A percentile compares a stretch with the other conserved stretches of the same genome.
These are phyloP conservation scores for Bisporella sp. DNA, from an alignment of 2,329 filamentous ascomycete genomes.

Conservation along the genomic window DNA sequence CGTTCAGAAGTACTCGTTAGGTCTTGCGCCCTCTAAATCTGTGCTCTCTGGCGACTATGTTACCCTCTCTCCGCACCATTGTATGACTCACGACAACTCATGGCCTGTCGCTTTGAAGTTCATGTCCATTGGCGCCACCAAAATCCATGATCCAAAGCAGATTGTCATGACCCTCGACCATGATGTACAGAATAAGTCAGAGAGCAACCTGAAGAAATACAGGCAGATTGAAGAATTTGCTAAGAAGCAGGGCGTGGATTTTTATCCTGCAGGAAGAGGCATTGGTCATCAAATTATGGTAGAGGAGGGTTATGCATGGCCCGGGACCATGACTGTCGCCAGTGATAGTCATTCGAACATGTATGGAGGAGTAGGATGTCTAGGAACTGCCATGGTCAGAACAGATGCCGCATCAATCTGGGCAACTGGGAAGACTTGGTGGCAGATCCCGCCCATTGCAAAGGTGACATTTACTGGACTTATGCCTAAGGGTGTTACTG, in stretches of 20 bases:
- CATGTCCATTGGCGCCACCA: conserved; percentile 72
- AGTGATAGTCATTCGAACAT: conserved; percentile 73
- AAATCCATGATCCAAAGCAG: conserved; percentile 64
- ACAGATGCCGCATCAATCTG: conserved; percentile 84
- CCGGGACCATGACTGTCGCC: conserved; percentile 74
- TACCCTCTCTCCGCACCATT: conserved; percentile 60
- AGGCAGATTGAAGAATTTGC: conserved; percentile 76
- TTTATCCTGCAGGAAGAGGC: conserved; percentile 69
- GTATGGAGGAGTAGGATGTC: conserved; percentile 72
- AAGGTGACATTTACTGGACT: conserved; percentile 71
- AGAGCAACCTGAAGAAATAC: conserved; percentile 79
- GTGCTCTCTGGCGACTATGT: conserved; percentile 82
- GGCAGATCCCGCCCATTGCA: conserved; percentile 78
- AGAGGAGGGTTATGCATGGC: conserved; percentile 80
- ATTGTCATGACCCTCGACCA: conserved; percentile 82
- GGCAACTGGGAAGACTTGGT: conserved; percentile 81
- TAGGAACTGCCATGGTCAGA: conserved; percentile 77
- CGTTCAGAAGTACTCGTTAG: conserved; percentile 74
- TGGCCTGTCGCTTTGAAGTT: conserved; percentile 72
- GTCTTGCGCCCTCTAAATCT: conserved; percentile 64
- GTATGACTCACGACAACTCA: conserved; percentile 85
- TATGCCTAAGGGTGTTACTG: conserved; percentile 73
- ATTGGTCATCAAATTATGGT: conserved; percentile 94
- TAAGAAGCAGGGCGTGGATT: conserved; percentile 65
- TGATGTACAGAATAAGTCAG: conserved; percentile 77